Conservation (phyloP, 2,329 filamentous ascomycete genomes). For the Incumbomyces lentus region DNA sequence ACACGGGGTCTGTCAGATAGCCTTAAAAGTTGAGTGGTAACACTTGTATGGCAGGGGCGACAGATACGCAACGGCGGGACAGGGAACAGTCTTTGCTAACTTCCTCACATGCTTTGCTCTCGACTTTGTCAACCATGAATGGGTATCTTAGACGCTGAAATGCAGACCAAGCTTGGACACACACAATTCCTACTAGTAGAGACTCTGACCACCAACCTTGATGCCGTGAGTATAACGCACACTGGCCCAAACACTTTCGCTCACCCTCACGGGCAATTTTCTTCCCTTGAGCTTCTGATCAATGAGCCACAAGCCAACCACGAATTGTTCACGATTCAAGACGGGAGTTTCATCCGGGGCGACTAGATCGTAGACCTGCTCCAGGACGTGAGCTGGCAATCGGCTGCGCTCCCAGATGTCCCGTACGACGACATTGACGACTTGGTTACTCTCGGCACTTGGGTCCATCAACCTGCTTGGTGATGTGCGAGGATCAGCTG, state of each 20-base stretch:
- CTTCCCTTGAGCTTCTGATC: conserved; percentile 39
- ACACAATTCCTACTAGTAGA: too few relatives aligned
- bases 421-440: conserved; percentile 36
- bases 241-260: conserved; percentile 39
- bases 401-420: conserved; percentile 41
- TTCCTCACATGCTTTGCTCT: too few relatives aligned
- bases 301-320: conserved; percentile 42
- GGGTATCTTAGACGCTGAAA: too few relatives aligned
- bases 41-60: too few relatives aligned
- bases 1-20: too few relatives aligned
- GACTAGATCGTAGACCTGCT: conserved; percentile 39
- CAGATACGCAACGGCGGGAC: too few relatives aligned
- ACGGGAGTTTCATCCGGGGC: conserved; percentile 23
- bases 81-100: too few relatives aligned
- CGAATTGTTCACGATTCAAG: conserved; percentile 36
- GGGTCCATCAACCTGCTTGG: conserved; percentile 1
- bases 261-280: conserved; percentile 36
- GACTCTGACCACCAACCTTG: conserved; percentile 14
- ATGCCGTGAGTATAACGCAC: conserved; percentile 32
- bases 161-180: too few relatives aligned
- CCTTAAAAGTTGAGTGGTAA: too few relatives aligned
- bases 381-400: conserved; percentile 29
- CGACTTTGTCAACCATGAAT: too few relatives aligned
- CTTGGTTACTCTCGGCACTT: conserved; percentile 17
- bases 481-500: not conserved